phyloP scores from a whole-genome alignment of 208 protist genomes.

The Crithidia sp. region DNA sequence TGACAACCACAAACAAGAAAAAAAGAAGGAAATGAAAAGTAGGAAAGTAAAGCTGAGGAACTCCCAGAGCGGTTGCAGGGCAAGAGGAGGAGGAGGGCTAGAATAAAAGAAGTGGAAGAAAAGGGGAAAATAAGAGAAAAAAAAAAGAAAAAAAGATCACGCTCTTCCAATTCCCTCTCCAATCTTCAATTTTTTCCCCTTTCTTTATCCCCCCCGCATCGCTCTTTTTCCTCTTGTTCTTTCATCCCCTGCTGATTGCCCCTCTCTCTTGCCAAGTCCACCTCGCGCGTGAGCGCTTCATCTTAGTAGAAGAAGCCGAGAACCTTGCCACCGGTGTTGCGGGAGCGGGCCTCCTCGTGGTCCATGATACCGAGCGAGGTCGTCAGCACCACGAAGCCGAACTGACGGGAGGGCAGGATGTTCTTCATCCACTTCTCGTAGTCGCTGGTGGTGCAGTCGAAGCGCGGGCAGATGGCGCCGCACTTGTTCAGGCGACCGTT shows the following conservation, averaged over 20 bases:
- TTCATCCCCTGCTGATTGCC: neutral
- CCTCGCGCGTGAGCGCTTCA: neutral
- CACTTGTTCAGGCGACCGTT: slow-evolving; percentile 99
- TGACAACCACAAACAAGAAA: slow-evolving; percentile 9
- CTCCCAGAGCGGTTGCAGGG: neutral
- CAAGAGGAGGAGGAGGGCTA: no score
- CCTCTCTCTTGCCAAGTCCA: neutral
- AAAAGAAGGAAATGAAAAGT: slow-evolving; percentile 12
- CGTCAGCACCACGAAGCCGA: slow-evolving; percentile 99
- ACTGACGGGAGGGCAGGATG: slow-evolving; percentile 99
- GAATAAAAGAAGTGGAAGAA: neutral
- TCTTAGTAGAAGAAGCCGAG: slow-evolving; percentile 99
- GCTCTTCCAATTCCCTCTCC: no score
- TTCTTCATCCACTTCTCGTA: slow-evolving; percentile 99
- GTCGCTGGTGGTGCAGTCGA: slow-evolving; percentile 95
- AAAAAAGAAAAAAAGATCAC: no score
- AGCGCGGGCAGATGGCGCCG: slow-evolving; percentile 99
- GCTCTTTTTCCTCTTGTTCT: neutral
- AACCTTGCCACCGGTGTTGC: slow-evolving; percentile 99
- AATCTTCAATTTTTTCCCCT: no score
- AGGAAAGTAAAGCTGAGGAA: neutral
- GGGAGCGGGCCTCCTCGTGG: slow-evolving; percentile 99
- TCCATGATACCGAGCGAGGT: slow-evolving; percentile 99
- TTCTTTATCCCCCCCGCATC: no score
- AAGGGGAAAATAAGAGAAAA: neutral